Percentiles rank a stretch among this genome's conserved stretches.
These are phyloP conservation scores for Triglochin maritima DNA, from an alignment of 106 monocot genomes.

Conservation along the genomic window DNA sequence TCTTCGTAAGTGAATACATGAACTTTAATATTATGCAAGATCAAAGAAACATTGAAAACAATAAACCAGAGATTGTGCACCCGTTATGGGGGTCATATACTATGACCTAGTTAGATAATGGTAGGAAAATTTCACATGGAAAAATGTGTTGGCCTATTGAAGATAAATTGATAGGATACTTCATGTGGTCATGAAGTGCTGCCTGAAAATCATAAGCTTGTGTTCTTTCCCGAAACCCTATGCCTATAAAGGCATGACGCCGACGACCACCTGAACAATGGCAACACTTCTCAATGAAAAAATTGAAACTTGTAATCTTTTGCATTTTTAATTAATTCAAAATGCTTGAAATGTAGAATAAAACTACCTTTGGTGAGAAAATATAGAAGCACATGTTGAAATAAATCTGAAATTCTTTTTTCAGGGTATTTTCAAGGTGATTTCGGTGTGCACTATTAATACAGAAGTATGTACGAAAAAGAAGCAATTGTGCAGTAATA, in stretches of 20 bases:
- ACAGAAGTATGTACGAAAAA: too few relatives aligned
- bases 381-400: background rate
- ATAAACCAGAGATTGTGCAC: background rate
- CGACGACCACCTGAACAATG: conserved; percentile 53
- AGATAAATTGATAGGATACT: conserved; percentile 53
- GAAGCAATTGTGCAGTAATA: too few relatives aligned
- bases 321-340: too few relatives aligned
- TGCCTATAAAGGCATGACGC: conserved; percentile 96
- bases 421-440: background rate
- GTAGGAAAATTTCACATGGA: too few relatives aligned
- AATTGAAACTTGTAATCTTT: too few relatives aligned
- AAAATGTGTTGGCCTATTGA: too few relatives aligned
- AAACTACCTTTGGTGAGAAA: background rate
- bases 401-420: background rate
- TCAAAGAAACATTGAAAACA: background rate
- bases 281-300: background rate
- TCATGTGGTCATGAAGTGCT: conserved; percentile 95
- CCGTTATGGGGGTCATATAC: background rate
- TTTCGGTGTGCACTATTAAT: too few relatives aligned
- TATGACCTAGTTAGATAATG: too few relatives aligned
- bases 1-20: background rate
- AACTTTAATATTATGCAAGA: background rate
- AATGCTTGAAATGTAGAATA: background rate
- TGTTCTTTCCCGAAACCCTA: conserved; percentile 92
- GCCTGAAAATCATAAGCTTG: conserved; percentile 99